phyloP scores from a whole-genome alignment of 495 filamentous ascomycete species.

The Penicillium cinerascens region DNA sequence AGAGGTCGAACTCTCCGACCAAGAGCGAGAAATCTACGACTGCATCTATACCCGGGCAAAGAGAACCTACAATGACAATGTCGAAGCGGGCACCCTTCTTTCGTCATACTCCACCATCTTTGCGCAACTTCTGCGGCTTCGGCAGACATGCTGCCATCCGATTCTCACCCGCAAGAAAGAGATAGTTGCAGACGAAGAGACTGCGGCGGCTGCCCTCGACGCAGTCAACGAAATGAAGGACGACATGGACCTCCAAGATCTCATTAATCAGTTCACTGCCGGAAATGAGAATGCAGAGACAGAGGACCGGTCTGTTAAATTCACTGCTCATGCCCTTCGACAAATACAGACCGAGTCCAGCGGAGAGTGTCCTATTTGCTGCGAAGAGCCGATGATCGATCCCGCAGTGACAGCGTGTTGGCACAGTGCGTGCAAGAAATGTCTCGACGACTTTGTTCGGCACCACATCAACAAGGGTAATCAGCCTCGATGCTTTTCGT shows the following conservation, averaged over 20 bases:
- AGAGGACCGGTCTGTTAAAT: slow-evolving; percentile 47
- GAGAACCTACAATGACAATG: slow-evolving; percentile 74
- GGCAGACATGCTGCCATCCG: slow-evolving; percentile 94
- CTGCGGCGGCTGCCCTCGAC: slow-evolving; percentile 75
- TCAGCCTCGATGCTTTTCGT: slow-evolving; percentile 80
- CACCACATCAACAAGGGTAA: slow-evolving; percentile 76
- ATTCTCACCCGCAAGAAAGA: slow-evolving; percentile 79
- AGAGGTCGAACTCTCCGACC: slow-evolving; percentile 74
- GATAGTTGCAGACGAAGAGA: slow-evolving; percentile 83
- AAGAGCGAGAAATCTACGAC: slow-evolving; percentile 88
- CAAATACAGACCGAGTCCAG: slow-evolving; percentile 87
- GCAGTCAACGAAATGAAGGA: slow-evolving; percentile 77
- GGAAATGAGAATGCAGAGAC: slow-evolving; percentile 57
- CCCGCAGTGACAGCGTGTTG: slow-evolving; percentile 94
- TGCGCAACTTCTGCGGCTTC: slow-evolving; percentile 89
- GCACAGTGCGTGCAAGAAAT: slow-evolving; percentile 94
- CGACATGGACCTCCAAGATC: slow-evolving; percentile 88
- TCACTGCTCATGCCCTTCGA: slow-evolving; percentile 78
- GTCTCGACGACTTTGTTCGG: slow-evolving; percentile 78
- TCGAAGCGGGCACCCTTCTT: slow-evolving; percentile 87
- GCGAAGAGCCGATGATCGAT: slow-evolving; percentile 90
- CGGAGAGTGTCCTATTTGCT: slow-evolving; percentile 91
- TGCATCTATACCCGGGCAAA: slow-evolving; percentile 81
- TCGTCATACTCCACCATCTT: slow-evolving; percentile 96
- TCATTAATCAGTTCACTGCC: slow-evolving; percentile 79